Evolutionary conservation across 805 yeast species (phyloP).

Genomic region (Clavispora fructus): DNA sequence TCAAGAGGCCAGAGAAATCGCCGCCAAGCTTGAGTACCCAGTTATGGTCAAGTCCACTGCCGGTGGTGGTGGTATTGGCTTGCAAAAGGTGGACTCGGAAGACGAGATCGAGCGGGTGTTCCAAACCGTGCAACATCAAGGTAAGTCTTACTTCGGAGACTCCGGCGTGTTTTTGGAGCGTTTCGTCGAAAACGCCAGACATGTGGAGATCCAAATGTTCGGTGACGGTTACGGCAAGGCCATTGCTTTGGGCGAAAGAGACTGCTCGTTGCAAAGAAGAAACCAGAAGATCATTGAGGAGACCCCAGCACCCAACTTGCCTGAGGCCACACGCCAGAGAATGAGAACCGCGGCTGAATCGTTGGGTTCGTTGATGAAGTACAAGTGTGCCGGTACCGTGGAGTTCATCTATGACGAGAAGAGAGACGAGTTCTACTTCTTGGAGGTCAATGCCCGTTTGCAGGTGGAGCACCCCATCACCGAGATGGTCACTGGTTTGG

Average conservation of each 20-base stretch:
- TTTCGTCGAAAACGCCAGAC: constrained; percentile 92
- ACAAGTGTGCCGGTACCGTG: constrained; percentile 96
- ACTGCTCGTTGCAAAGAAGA: constrained; percentile 95
- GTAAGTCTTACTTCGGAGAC: constrained; percentile 88
- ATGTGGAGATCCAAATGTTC: constrained; percentile 92
- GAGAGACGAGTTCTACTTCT: constrained; percentile 85
- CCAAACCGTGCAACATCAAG: constrained; percentile 90
- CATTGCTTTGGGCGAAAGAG: constrained; percentile 93
- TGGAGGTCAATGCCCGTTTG: constrained; percentile 93
- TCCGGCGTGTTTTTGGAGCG: constrained; percentile 93
- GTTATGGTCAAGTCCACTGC: constrained; percentile 97
- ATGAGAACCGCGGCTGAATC: constrained; percentile 84
- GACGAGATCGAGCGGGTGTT: constrained; percentile 80
- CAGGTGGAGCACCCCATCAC: constrained; percentile 99
- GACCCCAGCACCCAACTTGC: constrained; percentile 94
- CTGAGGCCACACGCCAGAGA: constrained; percentile 65
- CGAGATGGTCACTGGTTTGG: constrained; percentile 90
- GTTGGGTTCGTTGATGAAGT: constrained; percentile 75
- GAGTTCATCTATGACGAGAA: constrained; percentile 87
- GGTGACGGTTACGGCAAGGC: constrained; percentile 96
- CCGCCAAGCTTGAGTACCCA: constrained; percentile 75
- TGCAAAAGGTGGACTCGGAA: constrained; percentile 84
- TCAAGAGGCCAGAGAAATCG: constrained; percentile 70
- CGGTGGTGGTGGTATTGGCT: constrained; percentile 99
- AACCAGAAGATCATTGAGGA: constrained; percentile 96